Base-by-base conservation (phyloP, 169 alveolate genomes). In the Plasmodium gallinaceum region DNA sequence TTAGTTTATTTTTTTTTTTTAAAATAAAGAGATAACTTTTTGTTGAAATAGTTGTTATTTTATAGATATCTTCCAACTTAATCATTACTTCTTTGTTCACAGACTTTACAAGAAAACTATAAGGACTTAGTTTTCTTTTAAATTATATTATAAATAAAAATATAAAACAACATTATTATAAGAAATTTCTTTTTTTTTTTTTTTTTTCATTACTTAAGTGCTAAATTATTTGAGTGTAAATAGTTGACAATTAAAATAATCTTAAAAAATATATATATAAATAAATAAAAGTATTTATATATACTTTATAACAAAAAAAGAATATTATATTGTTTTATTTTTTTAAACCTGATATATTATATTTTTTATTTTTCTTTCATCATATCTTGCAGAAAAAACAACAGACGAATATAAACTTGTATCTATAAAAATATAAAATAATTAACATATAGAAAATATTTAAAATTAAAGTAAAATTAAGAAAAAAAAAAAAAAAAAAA, bases 151-250 rank as follows among this genome's bases (percentile, higher is more conserved):
- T 26, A 43, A 16, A 60, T 18, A 18, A 65, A 65, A 65, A 65
- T 32, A 5, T 16, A 8, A 22, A 68, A 8, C 5, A 14, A 20
- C 18, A 24, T 61, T 45, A 39, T 37, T 18, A 14, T n/a, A 22
- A 20, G 43, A 7, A 18, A 7, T 22, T 32, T 14, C 24, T 12
- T 26, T 24, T 39, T 24, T 39, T 14, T 43, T 39, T 7, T 39
- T 45, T 42, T 68, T 16, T 42, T 10, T 61, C 9, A 45, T 76
- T 24, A 76, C 88, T 76, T 76, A 76, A 62, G 88, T 62, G 54
- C 62, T 46, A 76, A 76, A 54, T 76, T 76, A 18, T 64, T 76
- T 64, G 88, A 62, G 88, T 76, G 88, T 43, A 76, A 68, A 69
- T 76, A 76, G 7, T 76, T 66, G 26, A 76, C 64, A 26, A 46